Evolutionary conservation across 2,329 filamentous ascomycete species (phyloP), one percentile per base, ranked within the genome.

Genomic region (Pseudopyrenochaeta lycopersici): DNA sequence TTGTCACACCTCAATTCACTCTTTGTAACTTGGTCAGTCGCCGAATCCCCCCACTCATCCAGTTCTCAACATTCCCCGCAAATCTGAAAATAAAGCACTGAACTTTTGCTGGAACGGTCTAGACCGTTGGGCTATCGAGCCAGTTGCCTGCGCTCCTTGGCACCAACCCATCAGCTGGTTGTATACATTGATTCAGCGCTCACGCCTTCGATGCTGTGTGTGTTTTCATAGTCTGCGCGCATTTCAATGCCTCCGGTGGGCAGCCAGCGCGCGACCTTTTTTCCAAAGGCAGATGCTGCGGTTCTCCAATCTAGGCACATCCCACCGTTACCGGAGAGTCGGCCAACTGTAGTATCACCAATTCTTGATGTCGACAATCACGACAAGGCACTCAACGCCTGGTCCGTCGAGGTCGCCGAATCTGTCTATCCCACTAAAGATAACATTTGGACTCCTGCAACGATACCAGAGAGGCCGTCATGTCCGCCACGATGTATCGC

Each of bases 271-370:
- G 44, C 52, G 51, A 52, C 54, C n/a, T 70, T 68, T 54, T 69
- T 71, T 27, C 67, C 67, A 11, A 67, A 54, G 42, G 66, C 66
- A 49, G 67, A 71, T 49, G 64, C 66, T 17, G 56, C 61, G 30
- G 58, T 70, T 3, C 61, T 68, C 11, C 56, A 56, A 15, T 62
- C 63, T 32, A 65, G 53, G 33, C 52, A 64, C 50, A 41, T 41
- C 21, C 59, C 63, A 14, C 62, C 66, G 12, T 46, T 52, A 15
- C 41, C 54, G 36, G 36, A 47, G 21, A 57, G 56, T n/a, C 62
- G 66, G 7, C 67, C 67, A 20, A 62, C 56, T 11, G 52, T 39
- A 9, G 61, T 61, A 15, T 52, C 60, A 17, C 67, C 67, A 4
- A 63, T 71, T 31, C 54, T 68, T 18, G 67, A 71, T 52, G 29